Base-by-base conservation (phyloP, 2,329 filamentous ascomycete genomes). In the Colletotrichum liriopes region DNA sequence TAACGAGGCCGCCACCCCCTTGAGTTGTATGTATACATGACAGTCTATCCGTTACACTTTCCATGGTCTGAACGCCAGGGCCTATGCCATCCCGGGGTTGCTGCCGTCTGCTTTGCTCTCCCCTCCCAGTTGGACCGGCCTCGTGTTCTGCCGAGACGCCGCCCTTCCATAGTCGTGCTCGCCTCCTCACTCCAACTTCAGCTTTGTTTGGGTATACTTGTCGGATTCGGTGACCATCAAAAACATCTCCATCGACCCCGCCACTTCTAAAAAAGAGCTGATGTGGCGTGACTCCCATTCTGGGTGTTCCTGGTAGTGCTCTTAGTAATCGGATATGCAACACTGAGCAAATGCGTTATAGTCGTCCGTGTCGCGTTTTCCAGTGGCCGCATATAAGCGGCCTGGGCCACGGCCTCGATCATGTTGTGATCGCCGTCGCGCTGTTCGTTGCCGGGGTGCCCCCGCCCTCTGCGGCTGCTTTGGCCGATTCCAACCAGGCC, bases 401-500 rank as follows among this genome's bases (percentile, higher is more conserved):
- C 45, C 52, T 2, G 3, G 18, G 8, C 16, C 49, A 18, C 16
- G 16, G 37, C 37, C 52, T 18, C 26, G 14, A 39, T 80, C 75
- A 82, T 59, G 81, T 77, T 32, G 79, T 74, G 51, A 83, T 79
- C 20, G 78, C 78, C 23, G 79, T 75, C 23, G 79, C 75, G 51
- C 56, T 73, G 37, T 63, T 73, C 37, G 77, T 71, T 35, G 74
- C 63, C 41, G 77, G 65, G 23, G 71, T 73, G 7, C 75, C 45
- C 35, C 41, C 59, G 26, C 61, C 76, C 20, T 77, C 72, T 29
- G 76, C 72, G 35, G 78, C 76, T 43, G 73, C 76, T 45, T 75
- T 77, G 45, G 77, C 79, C 45, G 78, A 76, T 67, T 83, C 81
- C 41, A 84, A 55, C 63, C 90, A 91, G 8, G 80, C 83, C 4